Base-by-base conservation (phyloP, 1,139 yeast genomes). In the Candida anutae region DNA sequence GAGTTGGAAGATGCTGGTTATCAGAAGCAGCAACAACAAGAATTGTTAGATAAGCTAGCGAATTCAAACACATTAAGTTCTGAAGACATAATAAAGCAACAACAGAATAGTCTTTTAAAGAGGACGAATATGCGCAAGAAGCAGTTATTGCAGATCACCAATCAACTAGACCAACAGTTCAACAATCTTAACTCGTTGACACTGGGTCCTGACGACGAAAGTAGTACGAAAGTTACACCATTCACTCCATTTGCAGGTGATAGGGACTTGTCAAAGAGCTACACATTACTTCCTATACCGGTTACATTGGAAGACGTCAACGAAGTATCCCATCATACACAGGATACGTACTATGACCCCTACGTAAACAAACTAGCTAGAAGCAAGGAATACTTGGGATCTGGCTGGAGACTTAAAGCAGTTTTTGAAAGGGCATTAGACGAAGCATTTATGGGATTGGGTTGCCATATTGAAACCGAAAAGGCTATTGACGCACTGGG, bases 241-340 rank as follows among this genome's bases (percentile, higher is more conserved):
- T 90, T 88, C 51, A 87, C 97, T 3, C 97, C 98, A 9, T 88
- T 90, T 55, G 76, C 77, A 45, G 97, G 97, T 28, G 97, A 90
- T 55, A 68, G 94, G 29, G 79, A 81, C 34, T 40, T 61, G 13
- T 53, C 62, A 22, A 51, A 55, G 29, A 56, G 57, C 24, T 70
- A 61, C 42, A 48, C 37, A 4, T 38, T 62, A 22, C 46, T 62
- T 34, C 45, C 53, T 2, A 42, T 49, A 15, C 48, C 54, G 3
- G 30, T 32, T 5, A 40, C 48, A 5, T 43, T 49, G 10, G 54
- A 48, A n/a, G 63, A 63, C 28, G 52, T 54, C 15, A 55, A 69
- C 38, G 62, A 63, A 28, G 65, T 63, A 11, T 62, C 62, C 15
- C 87, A 81, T 45, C 82, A 84, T 21, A 36, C 37, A 13, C 38